Percentiles rank a stretch among this genome's conserved stretches.
phyloP scores from a whole-genome alignment of 768 basidiomycete species.

The Phanerochaete carnosa region DNA sequence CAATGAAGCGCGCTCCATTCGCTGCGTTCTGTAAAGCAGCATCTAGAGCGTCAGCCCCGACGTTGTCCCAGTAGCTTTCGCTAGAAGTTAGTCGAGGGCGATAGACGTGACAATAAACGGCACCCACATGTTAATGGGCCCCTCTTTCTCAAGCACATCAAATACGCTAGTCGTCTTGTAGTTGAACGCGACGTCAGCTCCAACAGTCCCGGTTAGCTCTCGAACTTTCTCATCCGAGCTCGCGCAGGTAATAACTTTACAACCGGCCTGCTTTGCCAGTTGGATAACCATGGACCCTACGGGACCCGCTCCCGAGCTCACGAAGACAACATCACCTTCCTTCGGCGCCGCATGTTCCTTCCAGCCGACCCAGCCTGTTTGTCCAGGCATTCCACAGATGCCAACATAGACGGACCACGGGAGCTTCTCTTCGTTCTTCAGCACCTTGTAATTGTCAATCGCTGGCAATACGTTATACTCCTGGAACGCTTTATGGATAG shows the following conservation, averaged over 20 bases:
- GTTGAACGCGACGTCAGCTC: conserved; percentile 70
- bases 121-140: conserved; percentile 50
- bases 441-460: conserved; percentile 19
- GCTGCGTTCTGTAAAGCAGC: conserved; percentile 17
- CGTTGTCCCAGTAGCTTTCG: conserved; percentile 32
- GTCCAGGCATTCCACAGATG: conserved; percentile 42
- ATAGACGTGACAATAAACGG: neutral
- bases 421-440: conserved; percentile 41
- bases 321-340: conserved; percentile 51
- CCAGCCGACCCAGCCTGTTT: conserved; percentile 37
- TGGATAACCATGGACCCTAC: conserved; percentile 60
- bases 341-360: conserved; percentile 37
- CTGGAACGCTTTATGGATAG: conserved; percentile 31
- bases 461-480: conserved; percentile 35
- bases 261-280: conserved; percentile 37
- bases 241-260: conserved; percentile 68
- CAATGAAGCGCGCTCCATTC: conserved; percentile 21
- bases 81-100: neutral
- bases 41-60: conserved; percentile 26
- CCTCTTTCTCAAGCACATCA: conserved; percentile 53
- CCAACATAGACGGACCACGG: conserved; percentile 51
- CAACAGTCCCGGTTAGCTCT: conserved; percentile 52
- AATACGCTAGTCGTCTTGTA: conserved; percentile 58
- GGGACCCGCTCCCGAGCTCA: conserved; percentile 32
- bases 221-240: conserved; percentile 71